phyloP scores from a whole-genome alignment of 345 rosid genomes.

The Eutrema heterophyllum region DNA sequence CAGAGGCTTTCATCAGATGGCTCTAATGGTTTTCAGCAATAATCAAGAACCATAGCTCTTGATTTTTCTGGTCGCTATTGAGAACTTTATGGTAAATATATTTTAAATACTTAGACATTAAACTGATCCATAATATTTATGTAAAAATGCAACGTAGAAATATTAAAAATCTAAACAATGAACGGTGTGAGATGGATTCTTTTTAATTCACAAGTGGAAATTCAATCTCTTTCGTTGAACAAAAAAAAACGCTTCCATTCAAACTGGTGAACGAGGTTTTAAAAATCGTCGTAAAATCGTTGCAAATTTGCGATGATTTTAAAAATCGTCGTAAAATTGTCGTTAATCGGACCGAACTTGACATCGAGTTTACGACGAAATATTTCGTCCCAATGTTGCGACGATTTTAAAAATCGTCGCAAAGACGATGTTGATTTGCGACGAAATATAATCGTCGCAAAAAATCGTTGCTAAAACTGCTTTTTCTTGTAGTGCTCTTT shows the following conservation, averaged over 20 bases:
- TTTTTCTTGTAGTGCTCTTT: too few relatives aligned
- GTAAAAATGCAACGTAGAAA: neutral
- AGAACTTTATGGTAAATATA: neutral
- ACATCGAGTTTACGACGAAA: too few relatives aligned
- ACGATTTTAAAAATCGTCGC: too few relatives aligned
- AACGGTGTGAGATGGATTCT: neutral
- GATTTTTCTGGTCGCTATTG: slow-evolving; percentile 3
- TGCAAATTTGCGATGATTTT: too few relatives aligned
- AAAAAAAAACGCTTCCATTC: neutral
- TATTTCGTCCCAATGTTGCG: too few relatives aligned
- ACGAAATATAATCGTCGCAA: too few relatives aligned
- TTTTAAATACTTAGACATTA: neutral
- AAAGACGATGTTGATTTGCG: too few relatives aligned
- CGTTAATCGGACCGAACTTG: too few relatives aligned
- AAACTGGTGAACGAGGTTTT: neutral
- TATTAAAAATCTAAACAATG: neutral
- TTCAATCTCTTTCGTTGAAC: neutral
- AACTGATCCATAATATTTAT: neutral
- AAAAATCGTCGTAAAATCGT: too few relatives aligned
- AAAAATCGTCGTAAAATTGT: too few relatives aligned
- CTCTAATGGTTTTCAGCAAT: neutral
- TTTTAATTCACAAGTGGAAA: slow-evolving; percentile 1
- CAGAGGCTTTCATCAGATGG: neutral
- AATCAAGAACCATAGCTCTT: neutral
- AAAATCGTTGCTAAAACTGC: too few relatives aligned